Base-by-base conservation (phyloP, 768 basidiomycete genomes). In the Pholiota microspora region DNA sequence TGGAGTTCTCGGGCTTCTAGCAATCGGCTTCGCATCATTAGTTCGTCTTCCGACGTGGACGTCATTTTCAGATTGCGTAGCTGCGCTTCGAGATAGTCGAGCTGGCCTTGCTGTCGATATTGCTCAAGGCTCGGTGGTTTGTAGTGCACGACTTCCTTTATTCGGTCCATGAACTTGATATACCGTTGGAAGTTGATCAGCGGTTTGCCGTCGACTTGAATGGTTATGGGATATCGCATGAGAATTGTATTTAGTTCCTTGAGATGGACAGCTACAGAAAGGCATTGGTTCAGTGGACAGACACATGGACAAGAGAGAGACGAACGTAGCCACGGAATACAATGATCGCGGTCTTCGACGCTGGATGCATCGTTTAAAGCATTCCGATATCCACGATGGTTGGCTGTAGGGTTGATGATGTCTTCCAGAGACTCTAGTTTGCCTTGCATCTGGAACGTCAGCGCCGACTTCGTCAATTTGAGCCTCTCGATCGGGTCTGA, bases 141-240 rank as follows among this genome's bases (percentile, higher is more conserved):
- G 58, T 69, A 71, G 29, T 66, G 66, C 5, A 67, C 49, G 7
- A 74, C 57, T 24, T 69, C 68, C 42, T 65, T 69, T 42, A 78
- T 62, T 16, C 68, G 68, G 12, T 71, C 66, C 51, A 71, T 71
- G 45, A 77, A 74, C 31, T 68, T 66, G 49, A 62, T 44, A 53
- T 75, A 78, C 36, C 75, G 73, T 46, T 66, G 55, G 48, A 76
- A 79, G 62, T 79, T 77, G 65, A 80, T 75, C 45, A 78, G 61
- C 1, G 64, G 61, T 13, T 60, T 66, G 18, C 72, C 69, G 31
- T 73, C 68, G 9, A 64, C 52, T 25, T 69, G 52, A 16, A 73
- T 40, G 2, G 60, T 67, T 8, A 62, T 45, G n/a, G 67, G 68
- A 53, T 71, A 62, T 34, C 62, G 55, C 42, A 68, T 61, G 3